Base-by-base conservation (phyloP, 164 flowering plant genomes). In the Sedum album region DNA sequence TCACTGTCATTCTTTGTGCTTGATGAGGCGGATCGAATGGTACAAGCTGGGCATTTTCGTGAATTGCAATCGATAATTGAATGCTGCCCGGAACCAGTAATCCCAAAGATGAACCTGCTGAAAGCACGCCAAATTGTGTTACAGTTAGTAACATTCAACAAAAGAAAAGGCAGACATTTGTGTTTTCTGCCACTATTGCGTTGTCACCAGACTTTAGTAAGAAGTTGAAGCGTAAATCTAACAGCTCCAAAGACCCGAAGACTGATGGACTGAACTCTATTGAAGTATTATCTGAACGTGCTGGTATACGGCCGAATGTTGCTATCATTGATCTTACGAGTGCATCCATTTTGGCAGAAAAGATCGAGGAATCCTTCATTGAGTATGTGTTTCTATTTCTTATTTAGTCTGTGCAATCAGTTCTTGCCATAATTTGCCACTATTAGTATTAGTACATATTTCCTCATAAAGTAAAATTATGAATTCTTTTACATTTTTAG, bases 21-120 rank as follows among this genome's bases (percentile, higher is more conserved):
- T 77, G 98, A 93, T 71, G 96, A 93, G 82, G 98, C 98, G 72
- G 98, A 93, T 81, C 83, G 98, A 39, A 93, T 93, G 98, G 78
- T 93, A 65, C 90, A 93, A 78, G 76, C 72, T 74, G 98, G 98
- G 2, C 98, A 93, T 74, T 93, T 90, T 70, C 93, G 72, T 42
- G 95, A 93, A 80, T 76, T 93, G 77, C 95, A 90, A 72, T 90
- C 93, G 63, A 90, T 93, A 66, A 82, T 93, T 70, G 98, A 93
- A 82, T 87, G 89, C 91, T 93, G 75, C 98, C 98, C 1, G 63
- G 72, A 73, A 39, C 71, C 25, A 73, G 64, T 69, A 73, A 66
- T 44, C 71, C 84, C 66, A 53, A 28, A 30, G 84, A 81, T 65
- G 83, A 70, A 44, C 71, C 70, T 38, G 67, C 71, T 35, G 79